Evolutionary conservation across 352 stramenopile genomes (phyloP).

Genomic region (Pythium utonaiense): DNA sequence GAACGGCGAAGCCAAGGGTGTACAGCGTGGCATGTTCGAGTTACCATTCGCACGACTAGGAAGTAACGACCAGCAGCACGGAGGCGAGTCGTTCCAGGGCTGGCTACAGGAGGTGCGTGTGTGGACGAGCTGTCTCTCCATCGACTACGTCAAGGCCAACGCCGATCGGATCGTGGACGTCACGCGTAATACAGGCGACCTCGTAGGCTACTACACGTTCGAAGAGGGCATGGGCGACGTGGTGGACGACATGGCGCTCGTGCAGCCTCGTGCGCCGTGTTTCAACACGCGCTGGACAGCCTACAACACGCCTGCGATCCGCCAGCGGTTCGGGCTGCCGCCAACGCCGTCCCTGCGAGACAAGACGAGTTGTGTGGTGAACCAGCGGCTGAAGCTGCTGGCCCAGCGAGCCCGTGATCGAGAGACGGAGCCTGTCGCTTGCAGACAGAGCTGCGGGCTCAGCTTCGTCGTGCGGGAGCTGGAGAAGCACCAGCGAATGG

Average conservation of each 20-base stretch:
- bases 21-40: conserved; percentile 50
- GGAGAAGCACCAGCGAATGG: conserved; percentile 46
- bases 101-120: conserved; percentile 66
- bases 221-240: conserved; percentile 69
- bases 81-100: conserved; percentile 54
- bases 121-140: conserved; percentile 42
- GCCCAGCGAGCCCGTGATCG: conserved; percentile 52
- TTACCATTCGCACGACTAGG: conserved; percentile 51
- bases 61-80: conserved; percentile 19
- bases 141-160: conserved; percentile 34
- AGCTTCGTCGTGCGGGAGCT: conserved; percentile 32
- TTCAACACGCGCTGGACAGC: conserved; percentile 44
- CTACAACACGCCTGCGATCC: conserved; percentile 43
- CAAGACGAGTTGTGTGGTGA: conserved; percentile 61
- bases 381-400: conserved; percentile 62
- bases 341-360: conserved; percentile 62
- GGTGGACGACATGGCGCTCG: conserved; percentile 68
- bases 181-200: background rate
- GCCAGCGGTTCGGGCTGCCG: conserved; percentile 45
- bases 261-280: conserved; percentile 40
- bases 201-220: conserved; percentile 72
- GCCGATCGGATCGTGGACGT: conserved; percentile 41
- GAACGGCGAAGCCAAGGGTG: conserved; percentile 35
- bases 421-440: conserved; percentile 34
- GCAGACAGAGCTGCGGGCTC: conserved; percentile 43